Evolutionary conservation across 1,284 basidiomycete species (phyloP), one percentile per base, ranked within the genome.

Genomic region (Lentinus polychrous): DNA sequence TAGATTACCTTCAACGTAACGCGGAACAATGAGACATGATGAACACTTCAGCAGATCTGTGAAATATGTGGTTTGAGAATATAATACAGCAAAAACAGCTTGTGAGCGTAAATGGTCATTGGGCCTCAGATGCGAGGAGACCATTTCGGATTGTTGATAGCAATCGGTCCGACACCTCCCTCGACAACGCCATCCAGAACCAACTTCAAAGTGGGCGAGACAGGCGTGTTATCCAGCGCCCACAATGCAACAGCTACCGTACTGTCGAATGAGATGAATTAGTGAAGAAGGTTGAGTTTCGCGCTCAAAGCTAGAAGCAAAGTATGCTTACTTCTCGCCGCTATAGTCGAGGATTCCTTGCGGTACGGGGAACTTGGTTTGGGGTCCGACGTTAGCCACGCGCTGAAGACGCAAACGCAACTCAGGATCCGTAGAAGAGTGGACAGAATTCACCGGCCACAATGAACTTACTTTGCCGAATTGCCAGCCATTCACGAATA

Each of bases 401-500:
- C 63, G 56, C 63, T 65, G 22, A 6, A 4, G 14, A 37, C 35
- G 14, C 14, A 4, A 37, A 37, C 35, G 14, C 35, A 15, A 37
- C 5, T n/a, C 14, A 18, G n/a, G 14, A 37, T 37, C 6, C 79
- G 49, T 11, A 20, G 12, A 14, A 49, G 42, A 34, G 46, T 15
- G 7, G 31, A 17, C 31, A 10, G 8, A 12, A 44, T 17, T 44
- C 22, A 27, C 38, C 43, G 32, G n/a, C n/a, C 27, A 40, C 27
- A 34, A 22, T 23, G 10, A n/a, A 55, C 73, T 42, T 55, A 79
- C 86, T 86, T 88, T 89, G 6, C 88, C 87, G 77, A 86, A 87
- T 73, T 83, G 81, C 88, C 88, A 91, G n/a, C 87, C 87, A 57
- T 91, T 91, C 22, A 91, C 83, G 51, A 84, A 91, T 45, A 91